Conservation (phyloP, 2,329 filamentous ascomycete species). For the Cercospora sp. region DNA sequence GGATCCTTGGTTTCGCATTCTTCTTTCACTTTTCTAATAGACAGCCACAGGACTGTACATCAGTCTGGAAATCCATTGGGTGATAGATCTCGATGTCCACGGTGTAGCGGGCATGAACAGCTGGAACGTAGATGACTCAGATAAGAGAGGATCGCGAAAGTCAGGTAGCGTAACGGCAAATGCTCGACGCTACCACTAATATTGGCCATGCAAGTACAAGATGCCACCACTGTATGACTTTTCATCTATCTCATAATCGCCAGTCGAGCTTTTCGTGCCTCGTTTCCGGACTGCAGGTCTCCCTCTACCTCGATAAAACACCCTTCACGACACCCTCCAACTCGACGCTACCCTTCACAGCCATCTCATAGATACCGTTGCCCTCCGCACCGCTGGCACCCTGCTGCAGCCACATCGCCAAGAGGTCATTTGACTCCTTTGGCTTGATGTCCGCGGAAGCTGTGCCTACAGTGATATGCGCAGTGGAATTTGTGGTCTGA, state of each 20-base stretch:
- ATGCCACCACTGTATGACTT: neutral
- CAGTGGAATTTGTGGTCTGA: constrained; percentile 71
- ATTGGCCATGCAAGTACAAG: neutral
- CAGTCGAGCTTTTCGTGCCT: neutral
- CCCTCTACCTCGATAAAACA: constrained; percentile 42
- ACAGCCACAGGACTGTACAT: neutral
- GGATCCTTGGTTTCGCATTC: neutral
- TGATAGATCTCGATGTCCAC: neutral
- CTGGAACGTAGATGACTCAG: neutral
- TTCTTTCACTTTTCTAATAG: neutral
- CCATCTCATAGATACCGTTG: constrained; percentile 57
- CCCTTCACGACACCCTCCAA: constrained; percentile 58
- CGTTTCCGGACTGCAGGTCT: neutral
- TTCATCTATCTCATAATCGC: neutral
- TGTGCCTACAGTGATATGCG: constrained; percentile 90
- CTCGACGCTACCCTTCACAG: constrained; percentile 56
- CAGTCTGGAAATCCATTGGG: neutral
- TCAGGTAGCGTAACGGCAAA: neutral
- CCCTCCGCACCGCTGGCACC: constrained; percentile 49
- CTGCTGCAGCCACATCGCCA: constrained; percentile 71
- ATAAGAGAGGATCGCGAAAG: neutral
- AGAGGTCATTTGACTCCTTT: constrained; percentile 86
- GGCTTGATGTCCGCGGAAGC: constrained; percentile 74
- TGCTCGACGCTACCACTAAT: neutral
- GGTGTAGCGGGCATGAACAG: neutral